Evolutionary conservation across 768 basidiomycete species (phyloP), one percentile per base, ranked within the genome.

Genomic region (Mycena indigotica): DNA sequence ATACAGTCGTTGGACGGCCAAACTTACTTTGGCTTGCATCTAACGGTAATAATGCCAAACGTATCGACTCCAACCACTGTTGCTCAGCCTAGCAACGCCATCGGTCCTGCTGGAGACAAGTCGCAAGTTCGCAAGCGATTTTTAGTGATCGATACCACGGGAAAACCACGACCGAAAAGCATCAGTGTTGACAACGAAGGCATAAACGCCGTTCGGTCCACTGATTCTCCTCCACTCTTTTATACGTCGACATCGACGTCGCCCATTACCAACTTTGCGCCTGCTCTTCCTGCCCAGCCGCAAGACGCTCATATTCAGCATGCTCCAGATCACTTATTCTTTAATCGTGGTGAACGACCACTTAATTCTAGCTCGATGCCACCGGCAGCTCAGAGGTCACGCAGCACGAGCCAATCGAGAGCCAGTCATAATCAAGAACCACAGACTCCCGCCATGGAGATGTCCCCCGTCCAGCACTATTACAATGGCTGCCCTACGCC

Each of bases 21-120:
- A 32, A 69, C 73, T 44, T 67, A 83, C 30, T 81, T 83, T 52
- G 85, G 82, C 30, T 79, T 82, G 73, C 79, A 75, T 50, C 70
- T 89, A 25, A 71, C 68, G 15, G 73, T 82, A 49, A 73, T 73
- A 52, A 74, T 73, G 28, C 73, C 75, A 59, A 74, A 70, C 41
- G 53, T 56, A 21, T 46, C 49, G 26, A 52, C 56, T 30, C n/a
- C 50, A 24, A 23, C 30, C 8, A 53, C 30, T 28, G 56, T 39
- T 21, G 55, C 55, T 10, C 66, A 63, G 58, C 69, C 65, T 41
- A 58, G 45, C 28, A 54, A 44, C 48, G 57, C 41, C 25, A n/a
- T 54, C 23, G 58, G 54, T 13, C 49, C 41, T 15, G 64, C 77
- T 1, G 76, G 74, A 15, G 63, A 73, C 38, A 59, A 66, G 17